phyloP scores from a whole-genome alignment of 768 basidiomycete species.

The Macrolepiota fuliginosa region DNA sequence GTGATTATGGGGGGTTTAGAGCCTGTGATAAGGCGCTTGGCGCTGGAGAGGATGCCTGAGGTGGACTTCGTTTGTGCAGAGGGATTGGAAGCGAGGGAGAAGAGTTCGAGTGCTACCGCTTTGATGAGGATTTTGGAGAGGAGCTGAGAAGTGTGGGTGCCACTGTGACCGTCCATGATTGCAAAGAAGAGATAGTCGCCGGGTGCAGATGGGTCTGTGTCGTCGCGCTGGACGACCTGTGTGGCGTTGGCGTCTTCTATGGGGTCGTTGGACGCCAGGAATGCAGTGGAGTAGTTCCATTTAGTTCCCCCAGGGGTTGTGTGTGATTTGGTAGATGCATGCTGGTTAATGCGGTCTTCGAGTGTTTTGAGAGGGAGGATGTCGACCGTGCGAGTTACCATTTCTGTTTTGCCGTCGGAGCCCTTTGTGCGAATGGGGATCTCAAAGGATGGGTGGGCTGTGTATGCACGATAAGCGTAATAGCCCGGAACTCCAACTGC shows the following conservation, averaged over 20 bases:
- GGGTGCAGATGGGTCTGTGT: slow-evolving; percentile 51
- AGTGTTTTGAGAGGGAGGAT: slow-evolving; percentile 54
- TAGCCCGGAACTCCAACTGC: slow-evolving; percentile 59
- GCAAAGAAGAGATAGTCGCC: slow-evolving; percentile 84
- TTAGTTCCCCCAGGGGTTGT: slow-evolving; percentile 50
- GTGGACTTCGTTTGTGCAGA: slow-evolving; percentile 14
- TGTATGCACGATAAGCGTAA: slow-evolving; percentile 47
- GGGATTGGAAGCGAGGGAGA: slow-evolving; percentile 41
- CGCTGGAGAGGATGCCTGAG: slow-evolving; percentile 23
- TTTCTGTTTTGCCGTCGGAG: slow-evolving; percentile 58
- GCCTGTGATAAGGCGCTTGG: slow-evolving; percentile 20
- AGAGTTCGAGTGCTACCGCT: slow-evolving; percentile 76
- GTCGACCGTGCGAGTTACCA: slow-evolving; percentile 50
- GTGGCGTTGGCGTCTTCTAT: slow-evolving; percentile 87
- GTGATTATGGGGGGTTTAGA: slow-evolving; percentile 23
- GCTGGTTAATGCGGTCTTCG: slow-evolving; percentile 56
- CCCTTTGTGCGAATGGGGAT: slow-evolving; percentile 52
- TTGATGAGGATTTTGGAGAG: slow-evolving; percentile 84
- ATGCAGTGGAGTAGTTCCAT: slow-evolving; percentile 80
- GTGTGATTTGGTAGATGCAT: slow-evolving; percentile 45
- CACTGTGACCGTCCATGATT: slow-evolving; percentile 90
- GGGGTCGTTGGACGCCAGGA: slow-evolving; percentile 82
- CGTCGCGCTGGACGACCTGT: slow-evolving; percentile 64
- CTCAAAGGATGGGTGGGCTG: slow-evolving; percentile 53
- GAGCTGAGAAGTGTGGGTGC: slow-evolving; percentile 78